These are phyloP conservation scores for Pichia californica DNA, from an alignment of 805 yeast genomes.

Conservation along the genomic window DNA sequence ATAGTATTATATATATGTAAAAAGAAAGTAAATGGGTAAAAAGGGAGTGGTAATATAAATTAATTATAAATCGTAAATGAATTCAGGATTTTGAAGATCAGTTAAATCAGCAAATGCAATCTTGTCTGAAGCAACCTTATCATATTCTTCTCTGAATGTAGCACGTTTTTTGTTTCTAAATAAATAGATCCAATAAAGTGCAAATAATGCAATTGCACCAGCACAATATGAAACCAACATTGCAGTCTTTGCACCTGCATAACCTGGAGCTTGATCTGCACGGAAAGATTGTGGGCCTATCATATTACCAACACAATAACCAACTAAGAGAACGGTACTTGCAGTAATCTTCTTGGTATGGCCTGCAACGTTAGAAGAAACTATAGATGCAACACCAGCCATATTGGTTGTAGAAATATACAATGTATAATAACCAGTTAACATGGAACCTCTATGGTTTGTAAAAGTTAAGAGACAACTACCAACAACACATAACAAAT, in stretches of 20 bases:
- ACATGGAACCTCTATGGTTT: conserved; percentile 2
- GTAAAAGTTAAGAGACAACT: conserved; percentile 4
- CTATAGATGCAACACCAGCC: conserved; percentile 18
- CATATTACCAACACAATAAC: conserved; percentile 47
- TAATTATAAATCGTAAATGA: conserved; percentile 3
- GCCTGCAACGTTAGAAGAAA: conserved; percentile 50
- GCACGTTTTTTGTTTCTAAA: conserved; percentile 4
- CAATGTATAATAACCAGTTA: conserved; percentile 8
- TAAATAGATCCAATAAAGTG: conserved; percentile 7
- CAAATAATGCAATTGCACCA: conserved; percentile 5
- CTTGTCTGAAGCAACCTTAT: conserved; percentile 9
- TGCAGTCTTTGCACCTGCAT: conserved; percentile 14
- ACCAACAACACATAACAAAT: conserved; percentile 7
- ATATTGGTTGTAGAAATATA: conserved; percentile 11
- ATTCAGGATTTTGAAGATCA: conserved; percentile 6
- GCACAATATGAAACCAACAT: conserved; percentile 13
- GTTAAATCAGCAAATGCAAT: conserved; percentile 14
- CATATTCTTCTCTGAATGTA: conserved; percentile 8
- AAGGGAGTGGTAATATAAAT: background rate
- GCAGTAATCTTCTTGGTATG: conserved; percentile 49
- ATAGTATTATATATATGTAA: too few relatives aligned
- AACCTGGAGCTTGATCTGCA: conserved; percentile 35
- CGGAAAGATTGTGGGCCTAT: conserved; percentile 50
- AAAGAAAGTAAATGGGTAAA: background rate
- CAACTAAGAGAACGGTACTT: conserved; percentile 41